phyloP scores from a whole-genome alignment of 176 grass and related monocot species.

The Phyllostachys edulis region DNA sequence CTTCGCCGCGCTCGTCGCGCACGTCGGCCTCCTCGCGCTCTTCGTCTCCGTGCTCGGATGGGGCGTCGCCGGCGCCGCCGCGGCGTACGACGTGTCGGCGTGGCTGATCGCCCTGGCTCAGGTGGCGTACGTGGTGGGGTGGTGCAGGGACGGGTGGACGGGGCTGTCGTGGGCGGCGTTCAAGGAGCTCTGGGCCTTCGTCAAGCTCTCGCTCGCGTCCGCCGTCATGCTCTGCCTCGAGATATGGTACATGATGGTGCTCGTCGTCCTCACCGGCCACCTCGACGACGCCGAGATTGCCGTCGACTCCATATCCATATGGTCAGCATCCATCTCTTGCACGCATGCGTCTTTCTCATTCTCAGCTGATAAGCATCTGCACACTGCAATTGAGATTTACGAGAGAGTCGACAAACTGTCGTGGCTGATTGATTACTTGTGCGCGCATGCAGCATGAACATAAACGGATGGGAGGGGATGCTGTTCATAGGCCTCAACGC shows the following conservation, averaged over 20 bases:
- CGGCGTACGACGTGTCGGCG: conserved; percentile 51
- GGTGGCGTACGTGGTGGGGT: conserved; percentile 57
- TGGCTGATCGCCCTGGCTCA: conserved; percentile 56
- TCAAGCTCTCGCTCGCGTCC: conserved; percentile 52
- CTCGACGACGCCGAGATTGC: conserved; percentile 84
- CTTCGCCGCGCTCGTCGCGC: conserved; percentile 41
- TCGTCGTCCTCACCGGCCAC: conserved; percentile 84
- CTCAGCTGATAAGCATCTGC: no score
- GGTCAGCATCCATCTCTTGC: conserved; percentile 21
- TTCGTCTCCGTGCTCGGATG: conserved; percentile 55
- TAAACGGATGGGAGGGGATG: conserved; percentile 90
- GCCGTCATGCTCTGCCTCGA: conserved; percentile 90
- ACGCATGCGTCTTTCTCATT: no score
- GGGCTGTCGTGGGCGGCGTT: conserved; percentile 53
- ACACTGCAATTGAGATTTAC: no score
- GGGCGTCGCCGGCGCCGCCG: conserved; percentile 63
- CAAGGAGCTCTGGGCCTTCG: conserved; percentile 68
- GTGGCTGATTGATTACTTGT: not conserved
- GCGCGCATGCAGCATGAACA: conserved; percentile 64
- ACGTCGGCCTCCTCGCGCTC: conserved; percentile 52
- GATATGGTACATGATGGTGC: conserved; percentile 95
- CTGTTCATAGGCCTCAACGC: conserved; percentile 82
- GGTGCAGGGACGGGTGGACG: conserved; percentile 67
- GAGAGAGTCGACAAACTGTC: no score
- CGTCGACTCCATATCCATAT: conserved; percentile 84